These are phyloP conservation scores for Gaeumannomyces tritici DNA, from an alignment of 2,329 filamentous ascomycete genomes.

Conservation along the genomic window DNA sequence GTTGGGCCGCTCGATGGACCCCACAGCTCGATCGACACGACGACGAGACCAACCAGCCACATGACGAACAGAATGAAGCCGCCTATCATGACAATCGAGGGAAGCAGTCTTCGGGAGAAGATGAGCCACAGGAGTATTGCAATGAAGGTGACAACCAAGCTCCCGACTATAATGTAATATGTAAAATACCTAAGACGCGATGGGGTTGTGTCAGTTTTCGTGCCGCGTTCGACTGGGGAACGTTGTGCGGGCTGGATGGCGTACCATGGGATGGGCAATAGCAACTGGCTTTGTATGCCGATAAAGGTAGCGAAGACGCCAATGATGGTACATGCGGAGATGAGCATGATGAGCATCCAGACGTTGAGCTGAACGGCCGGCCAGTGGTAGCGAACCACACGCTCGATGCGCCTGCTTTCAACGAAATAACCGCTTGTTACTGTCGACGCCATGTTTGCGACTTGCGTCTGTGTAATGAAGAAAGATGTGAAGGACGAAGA, in stretches of 20 bases:
- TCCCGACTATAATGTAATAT: conserved; percentile 50
- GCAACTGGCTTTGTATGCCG: conserved; percentile 44
- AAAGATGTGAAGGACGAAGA: not conserved
- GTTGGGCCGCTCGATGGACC: conserved; percentile 46
- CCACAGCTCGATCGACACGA: conserved; percentile 54
- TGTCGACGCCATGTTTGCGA: conserved; percentile 21
- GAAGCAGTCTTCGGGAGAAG: conserved; percentile 48
- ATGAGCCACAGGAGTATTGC: conserved; percentile 54
- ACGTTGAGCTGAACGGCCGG: conserved; percentile 57
- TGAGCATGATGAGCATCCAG: conserved; percentile 58
- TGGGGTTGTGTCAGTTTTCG: no score
- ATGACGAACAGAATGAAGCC: conserved; percentile 57
- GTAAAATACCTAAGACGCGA: conserved; percentile 61
- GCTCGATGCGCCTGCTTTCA: conserved; percentile 28
- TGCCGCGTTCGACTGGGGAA: not conserved
- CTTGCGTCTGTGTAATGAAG: not conserved
- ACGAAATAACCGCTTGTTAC: conserved; percentile 32
- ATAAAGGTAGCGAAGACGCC: conserved; percentile 54
- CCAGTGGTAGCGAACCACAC: conserved; percentile 56
- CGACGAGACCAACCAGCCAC: conserved; percentile 58
- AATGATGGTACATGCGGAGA: conserved; percentile 47
- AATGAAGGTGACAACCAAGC: conserved; percentile 58
- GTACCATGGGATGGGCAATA: conserved; percentile 50
- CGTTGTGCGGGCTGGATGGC: conserved; percentile 11
- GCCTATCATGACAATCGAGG: conserved; percentile 53